Evolutionary conservation across 305 asterid genomes (phyloP), one percentile per base, ranked within the genome.

Genomic region (Fraxinus sp.): DNA sequence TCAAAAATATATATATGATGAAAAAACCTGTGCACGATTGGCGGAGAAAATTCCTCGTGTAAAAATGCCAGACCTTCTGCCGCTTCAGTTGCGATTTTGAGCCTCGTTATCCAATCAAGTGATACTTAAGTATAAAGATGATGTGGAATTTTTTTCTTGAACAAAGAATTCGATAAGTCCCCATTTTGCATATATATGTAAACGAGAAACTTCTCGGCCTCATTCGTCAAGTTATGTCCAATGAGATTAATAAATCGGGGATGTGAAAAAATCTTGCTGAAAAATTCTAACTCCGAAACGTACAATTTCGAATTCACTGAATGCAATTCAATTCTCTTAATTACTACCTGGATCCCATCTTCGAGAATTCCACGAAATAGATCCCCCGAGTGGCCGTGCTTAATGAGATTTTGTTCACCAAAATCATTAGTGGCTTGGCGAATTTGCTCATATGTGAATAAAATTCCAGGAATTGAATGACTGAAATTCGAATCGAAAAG

Each of bases 101-200:
- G 76, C 43, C 76, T 71, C 18, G 76, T 71, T 71, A 71, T 71
- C 76, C 76, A 71, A 71, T 71, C 76, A 30, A 71, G 20, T 32
- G 41, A 71, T 66, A 3, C 18, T 66, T 26, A 66, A 66, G 37
- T 26, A 66, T 11, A 66, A 66, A 26, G 37, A 66, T 66, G 9
- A 4, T 28, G 20, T 66, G 74, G 35, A 66, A 26, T 3, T 22
- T 64, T 64, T 26, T 64, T 64, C 73, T 64, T 66, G 76, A 71
- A 30, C 41, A 71, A 30, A 71, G 76, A 71, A 32, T 71, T 71
- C 43, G 41, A 71, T 18, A 30, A 71, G 76, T 71, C 76, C 76
- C 76, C 76, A 28, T 71, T 71, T 28, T 37, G 76, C n/a, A 28
- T 28, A 30, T 70, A 70, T 5, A 35, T 30, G 75, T 71, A 71